phyloP scores from a whole-genome alignment of 345 rosid genomes.

The Boechera retrofracta region DNA sequence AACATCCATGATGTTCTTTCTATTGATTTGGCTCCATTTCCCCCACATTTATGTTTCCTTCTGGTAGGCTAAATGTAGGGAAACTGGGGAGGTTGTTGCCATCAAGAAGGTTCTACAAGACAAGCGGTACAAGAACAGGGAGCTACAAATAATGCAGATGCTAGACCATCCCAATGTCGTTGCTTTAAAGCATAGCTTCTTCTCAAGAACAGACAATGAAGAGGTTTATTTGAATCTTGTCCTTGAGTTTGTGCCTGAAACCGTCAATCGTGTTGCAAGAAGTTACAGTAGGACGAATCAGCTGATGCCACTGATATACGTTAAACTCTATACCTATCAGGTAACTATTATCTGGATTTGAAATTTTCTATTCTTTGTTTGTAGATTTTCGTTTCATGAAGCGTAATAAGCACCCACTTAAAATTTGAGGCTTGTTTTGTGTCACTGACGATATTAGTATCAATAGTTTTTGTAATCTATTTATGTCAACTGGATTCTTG shows the following conservation, averaged over 20 bases:
- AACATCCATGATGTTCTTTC: slow-evolving; percentile 19
- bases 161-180: slow-evolving; percentile 94
- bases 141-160: slow-evolving; percentile 95
- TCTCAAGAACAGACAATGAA: slow-evolving; percentile 83
- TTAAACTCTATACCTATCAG: slow-evolving; percentile 92
- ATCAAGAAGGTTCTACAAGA: slow-evolving; percentile 96
- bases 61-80: slow-evolving; percentile 92
- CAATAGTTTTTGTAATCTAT: background rate
- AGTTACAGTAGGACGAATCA: slow-evolving; percentile 78
- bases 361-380: background rate
- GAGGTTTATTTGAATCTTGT: slow-evolving; percentile 92
- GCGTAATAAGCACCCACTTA: slow-evolving; percentile 10
- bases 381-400: slow-evolving; percentile 17
- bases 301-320: slow-evolving; percentile 90
- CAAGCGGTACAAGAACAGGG: slow-evolving; percentile 95
- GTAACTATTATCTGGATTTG: slow-evolving; percentile 45
- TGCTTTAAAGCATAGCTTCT: slow-evolving; percentile 83
- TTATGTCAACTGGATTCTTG: slow-evolving; percentile 18
- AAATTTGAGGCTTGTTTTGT: background rate
- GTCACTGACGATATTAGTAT: slow-evolving; percentile 1
- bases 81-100: slow-evolving; percentile 92
- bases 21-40: background rate
- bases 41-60: slow-evolving; percentile 36
- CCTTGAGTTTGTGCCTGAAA: slow-evolving; percentile 91
- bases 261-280: slow-evolving; percentile 80